Conservation (phyloP, 2,329 filamentous ascomycete genomes). For the Calonectria hongkongensis region DNA sequence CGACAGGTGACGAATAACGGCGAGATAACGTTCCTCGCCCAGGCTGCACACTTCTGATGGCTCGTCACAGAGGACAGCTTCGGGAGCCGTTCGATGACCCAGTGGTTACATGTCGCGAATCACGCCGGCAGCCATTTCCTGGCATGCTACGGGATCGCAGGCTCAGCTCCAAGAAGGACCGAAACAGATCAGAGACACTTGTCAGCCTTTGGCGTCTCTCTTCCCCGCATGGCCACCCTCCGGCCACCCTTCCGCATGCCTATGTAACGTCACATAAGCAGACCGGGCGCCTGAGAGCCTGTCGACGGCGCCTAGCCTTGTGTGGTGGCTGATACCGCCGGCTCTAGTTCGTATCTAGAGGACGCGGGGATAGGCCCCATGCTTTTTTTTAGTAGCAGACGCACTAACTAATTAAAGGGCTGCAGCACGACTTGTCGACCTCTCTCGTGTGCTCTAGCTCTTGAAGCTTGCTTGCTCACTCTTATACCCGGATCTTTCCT, state of each 20-base stretch:
- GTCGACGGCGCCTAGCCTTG: constrained; percentile 13
- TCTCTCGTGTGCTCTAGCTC: too few relatives aligned
- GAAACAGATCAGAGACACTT: constrained; percentile 13
- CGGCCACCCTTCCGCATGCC: constrained; percentile 22
- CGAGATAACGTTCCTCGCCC: constrained; percentile 12
- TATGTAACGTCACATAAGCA: constrained; percentile 28
- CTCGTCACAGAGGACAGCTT: neutral
- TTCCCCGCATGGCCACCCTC: constrained; percentile 19
- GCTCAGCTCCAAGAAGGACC: constrained; percentile 20
- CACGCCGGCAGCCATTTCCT: neutral
- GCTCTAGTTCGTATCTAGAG: constrained; percentile 7
- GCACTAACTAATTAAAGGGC: neutral
- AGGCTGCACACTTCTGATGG: neutral
- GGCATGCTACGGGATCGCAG: neutral
- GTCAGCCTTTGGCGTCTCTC: neutral
- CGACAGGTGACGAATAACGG: constrained; percentile 1
- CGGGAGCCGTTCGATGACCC: neutral
- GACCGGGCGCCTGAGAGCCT: constrained; percentile 10
- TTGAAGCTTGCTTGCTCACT: neutral
- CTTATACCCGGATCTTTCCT: neutral
- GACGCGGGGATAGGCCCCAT: constrained; percentile 21
- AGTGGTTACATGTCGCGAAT: constrained; percentile 17
- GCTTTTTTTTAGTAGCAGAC: neutral
- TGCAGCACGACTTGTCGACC: neutral
- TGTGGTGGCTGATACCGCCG: constrained; percentile 17